These are phyloP conservation scores for Zoysia pacifica DNA, from an alignment of 176 grass and related monocot species.

Conservation along the genomic window DNA sequence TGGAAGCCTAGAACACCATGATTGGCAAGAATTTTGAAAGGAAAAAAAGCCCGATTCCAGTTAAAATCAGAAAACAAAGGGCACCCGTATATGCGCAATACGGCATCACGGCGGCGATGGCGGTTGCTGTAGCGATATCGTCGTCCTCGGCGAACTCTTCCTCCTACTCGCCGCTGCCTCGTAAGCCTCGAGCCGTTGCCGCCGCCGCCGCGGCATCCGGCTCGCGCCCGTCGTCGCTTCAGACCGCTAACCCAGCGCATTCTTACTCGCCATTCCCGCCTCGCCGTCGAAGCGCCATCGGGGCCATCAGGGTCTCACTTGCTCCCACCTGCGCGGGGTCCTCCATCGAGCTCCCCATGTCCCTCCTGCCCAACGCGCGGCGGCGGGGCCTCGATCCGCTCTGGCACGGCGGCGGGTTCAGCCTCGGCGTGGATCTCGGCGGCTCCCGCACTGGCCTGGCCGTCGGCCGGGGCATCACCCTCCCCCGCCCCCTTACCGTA, in stretches of 20 bases:
- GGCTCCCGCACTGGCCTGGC: slow-evolving; percentile 64
- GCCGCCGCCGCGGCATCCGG: background rate
- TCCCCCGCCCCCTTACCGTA: slow-evolving; percentile 76
- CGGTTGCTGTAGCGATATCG: slow-evolving; percentile 39
- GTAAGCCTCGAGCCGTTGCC: background rate
- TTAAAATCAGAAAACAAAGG: background rate
- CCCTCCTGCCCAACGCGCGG: slow-evolving; percentile 67
- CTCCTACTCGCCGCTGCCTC: slow-evolving; percentile 23
- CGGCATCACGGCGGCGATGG: slow-evolving; percentile 18
- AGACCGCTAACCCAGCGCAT: background rate
- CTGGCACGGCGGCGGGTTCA: slow-evolving; percentile 66
- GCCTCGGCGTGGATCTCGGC: slow-evolving; percentile 84
- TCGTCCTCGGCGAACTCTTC: slow-evolving; percentile 29
- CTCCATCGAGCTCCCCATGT: slow-evolving; percentile 23
- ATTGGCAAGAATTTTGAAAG: background rate
- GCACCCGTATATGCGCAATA: background rate
- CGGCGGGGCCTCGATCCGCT: slow-evolving; percentile 59
- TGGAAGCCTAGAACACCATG: background rate
- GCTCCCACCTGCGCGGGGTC: background rate
- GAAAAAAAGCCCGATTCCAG: background rate
- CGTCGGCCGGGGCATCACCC: slow-evolving; percentile 60
- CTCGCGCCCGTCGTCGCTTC: background rate
- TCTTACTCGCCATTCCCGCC: background rate
- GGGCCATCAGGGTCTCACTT: slow-evolving; percentile 22
- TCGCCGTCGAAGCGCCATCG: background rate